phyloP scores from a whole-genome alignment of 2,329 filamentous ascomycete species.

The Ustulina deusta region DNA sequence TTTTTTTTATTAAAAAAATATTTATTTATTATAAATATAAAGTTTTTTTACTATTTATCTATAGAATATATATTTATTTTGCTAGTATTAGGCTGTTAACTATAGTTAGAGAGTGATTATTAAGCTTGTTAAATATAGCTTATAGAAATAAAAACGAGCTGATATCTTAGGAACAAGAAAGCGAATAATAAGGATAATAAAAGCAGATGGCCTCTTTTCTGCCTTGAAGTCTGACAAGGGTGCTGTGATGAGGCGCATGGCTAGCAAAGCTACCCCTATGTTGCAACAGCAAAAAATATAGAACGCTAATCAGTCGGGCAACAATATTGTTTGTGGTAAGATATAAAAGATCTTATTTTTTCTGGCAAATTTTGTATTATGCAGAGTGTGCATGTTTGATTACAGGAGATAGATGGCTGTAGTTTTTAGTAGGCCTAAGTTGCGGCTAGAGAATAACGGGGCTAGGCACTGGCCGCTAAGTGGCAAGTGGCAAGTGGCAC shows the following conservation, averaged over 20 bases:
- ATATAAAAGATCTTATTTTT: not conserved
- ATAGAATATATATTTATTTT: not conserved
- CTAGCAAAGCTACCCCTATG: slow-evolving; percentile 15
- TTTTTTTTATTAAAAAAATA: too few species aligned
- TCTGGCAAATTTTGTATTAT: not conserved
- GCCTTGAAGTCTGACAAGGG: not conserved
- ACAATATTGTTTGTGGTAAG: not conserved
- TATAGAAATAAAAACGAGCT: not conserved
- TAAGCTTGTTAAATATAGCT: not conserved
- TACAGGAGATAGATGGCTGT: not conserved
- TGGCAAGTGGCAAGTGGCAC: too few species aligned
- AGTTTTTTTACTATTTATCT: not conserved
- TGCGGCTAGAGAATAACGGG: too few species aligned
- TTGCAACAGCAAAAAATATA: slow-evolving; percentile 6
- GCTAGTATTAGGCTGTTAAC: slow-evolving; percentile 1
- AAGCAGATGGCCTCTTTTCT: slow-evolving; percentile 3
- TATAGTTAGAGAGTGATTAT: not conserved
- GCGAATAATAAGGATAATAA: not conserved
- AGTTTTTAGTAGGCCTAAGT: too few species aligned
- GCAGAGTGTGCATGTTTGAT: too few species aligned
- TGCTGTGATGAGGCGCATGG: not conserved
- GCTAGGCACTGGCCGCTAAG: too few species aligned
- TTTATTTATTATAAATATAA: slow-evolving; percentile 1
- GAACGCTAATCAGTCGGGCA: not conserved
- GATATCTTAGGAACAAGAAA: too few species aligned